phyloP scores from a whole-genome alignment of 164 flowering plant genomes.

The Euptelea pleiosperma region DNA sequence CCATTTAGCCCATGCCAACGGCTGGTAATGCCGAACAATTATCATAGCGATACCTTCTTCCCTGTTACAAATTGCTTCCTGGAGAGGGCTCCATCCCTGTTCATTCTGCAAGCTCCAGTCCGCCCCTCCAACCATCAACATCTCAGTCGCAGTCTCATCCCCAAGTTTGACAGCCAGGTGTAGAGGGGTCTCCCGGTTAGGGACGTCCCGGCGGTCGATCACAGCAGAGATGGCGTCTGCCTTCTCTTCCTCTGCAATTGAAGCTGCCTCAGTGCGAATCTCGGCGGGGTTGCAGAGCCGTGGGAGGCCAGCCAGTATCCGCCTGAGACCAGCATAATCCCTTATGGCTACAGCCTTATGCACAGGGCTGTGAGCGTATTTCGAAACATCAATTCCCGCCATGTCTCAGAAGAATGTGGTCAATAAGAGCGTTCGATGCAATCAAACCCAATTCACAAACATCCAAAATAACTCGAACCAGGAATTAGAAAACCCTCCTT shows the following conservation, averaged over 20 bases:
- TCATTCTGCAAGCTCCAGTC: slow-evolving; percentile 28
- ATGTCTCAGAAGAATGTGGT: slow-evolving; percentile 5
- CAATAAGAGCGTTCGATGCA: too few species aligned
- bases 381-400: slow-evolving; percentile 20
- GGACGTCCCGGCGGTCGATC: slow-evolving; percentile 24
- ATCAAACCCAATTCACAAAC: slow-evolving; percentile 15
- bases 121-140: slow-evolving; percentile 27
- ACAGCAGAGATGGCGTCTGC: slow-evolving; percentile 19
- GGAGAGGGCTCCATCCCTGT: slow-evolving; percentile 27
- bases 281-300: slow-evolving; percentile 16
- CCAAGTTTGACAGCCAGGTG: slow-evolving; percentile 26
- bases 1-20: slow-evolving; percentile 28
- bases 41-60: slow-evolving; percentile 24
- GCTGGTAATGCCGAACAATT: slow-evolving; percentile 28
- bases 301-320: slow-evolving; percentile 19
- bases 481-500: neutral
- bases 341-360: slow-evolving; percentile 19
- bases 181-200: slow-evolving; percentile 26
- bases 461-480: neutral
- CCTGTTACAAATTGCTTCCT: slow-evolving; percentile 28
- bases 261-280: slow-evolving; percentile 19
- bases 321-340: slow-evolving; percentile 19
- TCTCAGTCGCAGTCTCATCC: slow-evolving; percentile 18
- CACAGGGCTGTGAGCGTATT: slow-evolving; percentile 17
- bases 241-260: slow-evolving; percentile 20